Conservation (phyloP, 345 rosid genomes). For the Microthlaspi erraticum region DNA sequence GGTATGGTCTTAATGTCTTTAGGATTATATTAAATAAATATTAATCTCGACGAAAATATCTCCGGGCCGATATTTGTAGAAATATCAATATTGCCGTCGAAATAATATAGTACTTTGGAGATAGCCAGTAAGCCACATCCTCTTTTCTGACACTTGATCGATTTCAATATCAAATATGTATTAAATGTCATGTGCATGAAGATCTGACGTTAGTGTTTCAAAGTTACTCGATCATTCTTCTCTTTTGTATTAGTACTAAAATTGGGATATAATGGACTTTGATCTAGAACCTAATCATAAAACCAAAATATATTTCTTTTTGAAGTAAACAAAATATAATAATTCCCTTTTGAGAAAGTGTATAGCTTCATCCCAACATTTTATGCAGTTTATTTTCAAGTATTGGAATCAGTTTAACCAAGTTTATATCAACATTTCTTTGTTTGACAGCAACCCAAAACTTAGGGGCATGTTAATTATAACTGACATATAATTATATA, state of each 20-base stretch:
- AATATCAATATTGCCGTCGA: background rate
- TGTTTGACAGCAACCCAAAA: background rate
- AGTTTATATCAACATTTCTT: background rate
- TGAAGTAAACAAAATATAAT: background rate
- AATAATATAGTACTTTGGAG: slow-evolving; percentile 1
- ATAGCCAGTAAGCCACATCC: background rate
- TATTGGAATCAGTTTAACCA: background rate
- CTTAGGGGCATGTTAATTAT: background rate
- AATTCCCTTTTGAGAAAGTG: background rate
- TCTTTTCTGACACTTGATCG: slow-evolving; percentile 3
- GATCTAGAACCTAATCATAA: no score
- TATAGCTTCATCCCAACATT: background rate
- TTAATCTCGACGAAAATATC: slow-evolving; percentile 9
- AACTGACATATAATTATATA: background rate
- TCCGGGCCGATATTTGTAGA: background rate
- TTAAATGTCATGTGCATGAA: slow-evolving; percentile 15
- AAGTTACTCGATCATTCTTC: background rate
- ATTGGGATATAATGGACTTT: no score
- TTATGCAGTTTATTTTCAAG: background rate
- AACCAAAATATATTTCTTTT: background rate
- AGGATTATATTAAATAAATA: background rate
- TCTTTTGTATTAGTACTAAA: no score
- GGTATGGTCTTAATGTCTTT: slow-evolving; percentile 15
- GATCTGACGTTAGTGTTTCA: background rate
- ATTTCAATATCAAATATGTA: slow-evolving; percentile 23